A percentile compares a stretch with the other conserved stretches of the same genome.
Evolutionary conservation across 306 rosid genomes (phyloP).

Genomic region (Gastrolobium bilobum): DNA sequence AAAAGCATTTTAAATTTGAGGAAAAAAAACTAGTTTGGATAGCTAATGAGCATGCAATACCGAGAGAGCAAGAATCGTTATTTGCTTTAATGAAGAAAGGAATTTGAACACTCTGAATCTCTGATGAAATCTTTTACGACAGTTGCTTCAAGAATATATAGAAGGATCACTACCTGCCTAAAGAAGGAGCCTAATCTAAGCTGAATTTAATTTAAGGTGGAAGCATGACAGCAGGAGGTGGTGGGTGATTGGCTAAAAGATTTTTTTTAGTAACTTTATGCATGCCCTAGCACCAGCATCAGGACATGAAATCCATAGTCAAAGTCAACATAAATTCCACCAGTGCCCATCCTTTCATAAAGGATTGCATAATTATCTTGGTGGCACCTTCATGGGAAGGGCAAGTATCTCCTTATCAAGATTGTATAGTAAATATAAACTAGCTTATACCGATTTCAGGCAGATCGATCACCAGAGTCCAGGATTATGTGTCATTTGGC

Average conservation of each 20-base stretch:
- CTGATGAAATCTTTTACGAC: constrained; percentile 5
- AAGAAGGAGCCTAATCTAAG: background rate
- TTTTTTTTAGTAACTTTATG: background rate
- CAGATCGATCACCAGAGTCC: background rate
- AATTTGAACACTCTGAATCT: constrained; percentile 4
- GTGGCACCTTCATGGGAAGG: background rate
- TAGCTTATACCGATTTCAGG: background rate
- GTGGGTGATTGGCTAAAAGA: background rate
- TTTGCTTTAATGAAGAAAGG: background rate
- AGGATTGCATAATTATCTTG: background rate
- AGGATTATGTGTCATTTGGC: constrained; percentile 3
- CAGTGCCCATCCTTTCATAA: background rate
- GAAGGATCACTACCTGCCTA: background rate
- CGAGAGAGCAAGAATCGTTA: background rate
- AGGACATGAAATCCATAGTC: constrained; percentile 5
- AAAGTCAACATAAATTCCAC: background rate
- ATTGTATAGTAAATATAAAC: constrained; percentile 1
- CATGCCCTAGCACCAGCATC: background rate
- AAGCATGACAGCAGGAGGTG: background rate
- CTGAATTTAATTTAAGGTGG: background rate
- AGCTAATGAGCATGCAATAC: constrained; percentile 12
- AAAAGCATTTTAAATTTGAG: constrained; percentile 31
- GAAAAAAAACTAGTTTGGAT: constrained; percentile 7
- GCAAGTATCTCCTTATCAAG: background rate
- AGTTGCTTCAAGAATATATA: background rate